phyloP scores from a whole-genome alignment of 2,329 filamentous ascomycete species.

The Phialophora tarda region DNA sequence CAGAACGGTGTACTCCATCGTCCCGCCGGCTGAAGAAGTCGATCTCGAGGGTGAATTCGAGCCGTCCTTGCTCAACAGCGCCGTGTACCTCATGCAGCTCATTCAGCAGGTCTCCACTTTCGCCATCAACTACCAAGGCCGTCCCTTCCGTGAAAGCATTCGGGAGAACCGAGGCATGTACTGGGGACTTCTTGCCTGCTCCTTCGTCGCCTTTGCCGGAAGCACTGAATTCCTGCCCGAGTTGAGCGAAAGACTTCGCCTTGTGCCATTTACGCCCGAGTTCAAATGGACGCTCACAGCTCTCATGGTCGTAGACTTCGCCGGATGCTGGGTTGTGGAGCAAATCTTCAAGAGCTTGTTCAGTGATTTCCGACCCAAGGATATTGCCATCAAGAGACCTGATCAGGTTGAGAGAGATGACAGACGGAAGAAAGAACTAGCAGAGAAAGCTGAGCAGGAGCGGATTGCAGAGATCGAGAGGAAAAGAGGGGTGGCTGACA shows the following conservation, averaged over 20 bases:
- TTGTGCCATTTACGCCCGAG: constrained; percentile 85
- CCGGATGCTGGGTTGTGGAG: constrained; percentile 85
- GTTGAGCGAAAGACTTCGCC: constrained; percentile 88
- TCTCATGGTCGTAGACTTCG: constrained; percentile 87
- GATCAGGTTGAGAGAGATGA: constrained; percentile 84
- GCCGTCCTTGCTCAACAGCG: constrained; percentile 92
- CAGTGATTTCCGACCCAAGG: constrained; percentile 89
- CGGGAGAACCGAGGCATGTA: constrained; percentile 98
- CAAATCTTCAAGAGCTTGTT: constrained; percentile 82
- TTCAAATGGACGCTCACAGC: constrained; percentile 87
- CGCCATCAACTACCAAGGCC: constrained; percentile 98
- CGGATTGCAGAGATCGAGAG: constrained; percentile 40
- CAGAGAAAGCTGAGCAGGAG: constrained; percentile 44
- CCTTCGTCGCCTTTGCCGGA: constrained; percentile 88
- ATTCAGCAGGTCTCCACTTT: constrained; percentile 99
- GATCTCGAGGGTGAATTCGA: constrained; percentile 95
- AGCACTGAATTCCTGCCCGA: constrained; percentile 95
- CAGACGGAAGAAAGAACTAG: constrained; percentile 67
- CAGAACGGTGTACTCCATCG: constrained; percentile 80
- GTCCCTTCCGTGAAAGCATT: constrained; percentile 94
- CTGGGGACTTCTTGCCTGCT: constrained; percentile 90
- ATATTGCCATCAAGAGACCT: constrained; percentile 83
- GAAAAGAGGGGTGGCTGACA: constrained; percentile 38
- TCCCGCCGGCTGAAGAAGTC: constrained; percentile 70
- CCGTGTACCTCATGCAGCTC: constrained; percentile 93